Percentiles rank a stretch among this genome's conserved stretches.
Evolutionary conservation across 2,329 filamentous ascomycete species (phyloP).

Genomic region (Lecanicillium sp.): DNA sequence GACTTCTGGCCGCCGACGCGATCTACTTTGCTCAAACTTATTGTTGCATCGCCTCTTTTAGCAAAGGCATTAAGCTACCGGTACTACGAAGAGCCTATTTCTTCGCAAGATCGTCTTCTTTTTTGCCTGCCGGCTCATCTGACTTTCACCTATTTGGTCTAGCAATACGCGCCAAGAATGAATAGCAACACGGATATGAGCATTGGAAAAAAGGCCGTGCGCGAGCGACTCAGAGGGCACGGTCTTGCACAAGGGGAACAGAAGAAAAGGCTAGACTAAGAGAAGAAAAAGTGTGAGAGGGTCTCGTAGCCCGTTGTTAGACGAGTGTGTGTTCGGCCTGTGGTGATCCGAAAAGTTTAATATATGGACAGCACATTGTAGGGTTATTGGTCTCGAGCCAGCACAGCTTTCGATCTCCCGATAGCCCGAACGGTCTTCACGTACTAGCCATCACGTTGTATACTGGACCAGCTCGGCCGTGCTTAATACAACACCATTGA

Average conservation of each 20-base stretch:
- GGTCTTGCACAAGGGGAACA: not conserved
- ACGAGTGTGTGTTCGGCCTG: not conserved
- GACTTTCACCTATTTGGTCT: not conserved
- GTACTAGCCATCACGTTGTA: not conserved
- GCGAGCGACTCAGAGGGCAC: constrained; percentile 5
- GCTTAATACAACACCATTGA: too few relatives aligned
- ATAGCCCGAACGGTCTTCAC: not conserved
- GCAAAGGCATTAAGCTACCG: not conserved
- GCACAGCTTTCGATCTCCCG: constrained; percentile 8
- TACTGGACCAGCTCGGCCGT: not conserved
- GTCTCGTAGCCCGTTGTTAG: not conserved
- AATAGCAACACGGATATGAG: not conserved
- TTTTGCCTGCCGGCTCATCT: not conserved
- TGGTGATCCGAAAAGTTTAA: not conserved
- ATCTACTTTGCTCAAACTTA: not conserved
- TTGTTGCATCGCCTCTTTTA: too few relatives aligned
- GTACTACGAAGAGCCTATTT: not conserved
- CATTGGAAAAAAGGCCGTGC: constrained; percentile 8
- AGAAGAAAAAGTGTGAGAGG: not conserved
- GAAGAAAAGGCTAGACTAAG: too few relatives aligned
- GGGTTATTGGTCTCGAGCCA: not conserved
- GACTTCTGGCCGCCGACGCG: not conserved
- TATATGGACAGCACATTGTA: not conserved
- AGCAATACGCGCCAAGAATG: not conserved
- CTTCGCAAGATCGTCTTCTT: not conserved